A percentile compares a stretch with the other conserved stretches of the same genome.
Evolutionary conservation across 106 monocot species (phyloP).

Genomic region (Gastrodia elata): DNA sequence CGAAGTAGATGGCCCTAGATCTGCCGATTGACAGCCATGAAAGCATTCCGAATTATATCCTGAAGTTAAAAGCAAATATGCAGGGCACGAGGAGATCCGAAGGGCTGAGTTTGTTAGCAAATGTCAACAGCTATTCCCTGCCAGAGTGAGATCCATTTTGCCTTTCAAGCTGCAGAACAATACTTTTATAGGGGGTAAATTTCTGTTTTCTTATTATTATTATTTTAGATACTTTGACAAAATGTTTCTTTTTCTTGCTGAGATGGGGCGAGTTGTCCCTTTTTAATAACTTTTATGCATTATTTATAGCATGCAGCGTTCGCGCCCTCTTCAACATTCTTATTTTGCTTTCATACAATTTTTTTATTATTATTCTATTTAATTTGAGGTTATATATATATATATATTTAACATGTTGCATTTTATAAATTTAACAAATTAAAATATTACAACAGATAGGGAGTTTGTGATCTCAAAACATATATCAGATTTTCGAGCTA

Average conservation of each 20-base stretch:
- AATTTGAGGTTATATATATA: no score
- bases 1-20: slow-evolving; percentile 18
- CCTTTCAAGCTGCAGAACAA: background rate
- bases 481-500: no score
- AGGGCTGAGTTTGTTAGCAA: background rate
- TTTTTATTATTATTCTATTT: no score
- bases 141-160: background rate
- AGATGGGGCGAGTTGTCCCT: background rate
- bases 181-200: no score
- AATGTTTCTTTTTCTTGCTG: background rate
- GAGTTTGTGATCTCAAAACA: no score
- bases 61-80: background rate
- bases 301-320: background rate
- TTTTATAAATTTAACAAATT: no score
- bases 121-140: background rate
- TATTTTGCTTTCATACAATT: slow-evolving; percentile 1
- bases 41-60: background rate
- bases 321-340: background rate
- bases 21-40: background rate
- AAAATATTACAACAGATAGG: no score
- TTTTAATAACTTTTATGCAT: background rate
- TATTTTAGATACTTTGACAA: background rate
- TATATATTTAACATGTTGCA: no score
- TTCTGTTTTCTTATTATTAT: no score
- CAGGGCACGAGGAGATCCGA: background rate